Evolutionary conservation across 306 rosid genomes (phyloP), one percentile per base, ranked within the genome.

Genomic region (Casuarina glauca): DNA sequence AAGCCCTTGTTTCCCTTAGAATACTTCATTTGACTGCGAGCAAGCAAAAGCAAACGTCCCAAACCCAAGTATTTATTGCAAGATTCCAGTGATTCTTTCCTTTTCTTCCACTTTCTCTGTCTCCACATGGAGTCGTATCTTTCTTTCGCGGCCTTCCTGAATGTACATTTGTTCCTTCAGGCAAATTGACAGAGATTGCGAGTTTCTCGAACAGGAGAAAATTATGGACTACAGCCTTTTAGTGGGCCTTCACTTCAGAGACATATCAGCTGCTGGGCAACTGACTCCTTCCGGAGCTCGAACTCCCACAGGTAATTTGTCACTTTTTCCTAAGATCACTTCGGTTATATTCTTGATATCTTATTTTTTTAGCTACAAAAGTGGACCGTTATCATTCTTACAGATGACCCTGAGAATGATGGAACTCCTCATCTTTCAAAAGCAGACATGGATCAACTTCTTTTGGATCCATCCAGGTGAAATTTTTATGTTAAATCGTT

Each of bases 141-240:
- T 13, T 26, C 52, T 48, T 78, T 54, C 1, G 36, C n/a, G 15
- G 51, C 36, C 71, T 67, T 67, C 36, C 32, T 67, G 55, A 51
- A 9, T 78, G 76, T 45, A 26, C 39, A 55, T 20, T 62, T 67
- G 36, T 62, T 54, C 77, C 69, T 69, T 41, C 88, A 92, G 98
- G 80, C 95, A 94, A 90, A 52, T 92, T 72, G 98, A 94, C 81
- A 86, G 74, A 72, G 98, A 94, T 12, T 94, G 98, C 44, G 98
- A 94, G 87, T 88, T 94, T 77, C 83, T 94, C 35, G 97, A 94
- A 75, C 97, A 89, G 32, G 98, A 94, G 73, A 91, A 97, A 79
- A 89, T 92, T 66, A 94, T 92, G 98, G 98, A 94, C 83, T 94
- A 94, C 73, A 94, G 98, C 77, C 74, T 94, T 52, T 80, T 94